These are phyloP conservation scores for Scheffersomyces cryptocercus DNA, from an alignment of 1,139 yeast species.

Conservation along the genomic window DNA sequence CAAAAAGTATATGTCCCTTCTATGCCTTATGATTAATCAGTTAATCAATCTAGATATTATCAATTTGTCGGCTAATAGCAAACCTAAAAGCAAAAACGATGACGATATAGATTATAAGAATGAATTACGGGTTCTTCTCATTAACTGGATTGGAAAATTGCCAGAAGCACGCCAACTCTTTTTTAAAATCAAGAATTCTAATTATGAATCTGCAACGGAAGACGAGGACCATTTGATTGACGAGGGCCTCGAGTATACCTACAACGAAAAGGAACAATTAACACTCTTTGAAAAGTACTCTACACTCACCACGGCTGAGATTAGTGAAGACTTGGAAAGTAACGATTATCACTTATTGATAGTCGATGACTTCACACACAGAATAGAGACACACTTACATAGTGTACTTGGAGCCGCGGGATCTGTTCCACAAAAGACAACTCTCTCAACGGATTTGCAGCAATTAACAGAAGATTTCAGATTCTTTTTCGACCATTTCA, in stretches of 20 bases:
- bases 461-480: constrained; percentile 16
- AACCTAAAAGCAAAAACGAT: constrained; percentile 9
- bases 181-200: constrained; percentile 30
- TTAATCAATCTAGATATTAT: constrained; percentile 47
- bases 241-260: not conserved
- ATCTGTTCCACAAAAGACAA: too few species aligned
- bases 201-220: constrained; percentile 9
- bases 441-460: not conserved
- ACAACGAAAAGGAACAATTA: constrained; percentile 6
- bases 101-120: constrained; percentile 49
- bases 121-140: constrained; percentile 57
- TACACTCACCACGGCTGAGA: constrained; percentile 6
- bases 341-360: constrained; percentile 10
- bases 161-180: constrained; percentile 44
- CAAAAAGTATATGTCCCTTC: constrained; percentile 50
- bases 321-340: constrained; percentile 19
- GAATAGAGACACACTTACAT: constrained; percentile 18
- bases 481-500: constrained; percentile 29
- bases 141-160: constrained; percentile 60
- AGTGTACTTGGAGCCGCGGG: constrained; percentile 4
- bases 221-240: not conserved
- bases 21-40: constrained; percentile 62
- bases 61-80: constrained; percentile 28
- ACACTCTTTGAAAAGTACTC: constrained; percentile 13
- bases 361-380: constrained; percentile 8